Base-by-base conservation (phyloP, 805 yeast species). In the Teunomyces atbi region DNA sequence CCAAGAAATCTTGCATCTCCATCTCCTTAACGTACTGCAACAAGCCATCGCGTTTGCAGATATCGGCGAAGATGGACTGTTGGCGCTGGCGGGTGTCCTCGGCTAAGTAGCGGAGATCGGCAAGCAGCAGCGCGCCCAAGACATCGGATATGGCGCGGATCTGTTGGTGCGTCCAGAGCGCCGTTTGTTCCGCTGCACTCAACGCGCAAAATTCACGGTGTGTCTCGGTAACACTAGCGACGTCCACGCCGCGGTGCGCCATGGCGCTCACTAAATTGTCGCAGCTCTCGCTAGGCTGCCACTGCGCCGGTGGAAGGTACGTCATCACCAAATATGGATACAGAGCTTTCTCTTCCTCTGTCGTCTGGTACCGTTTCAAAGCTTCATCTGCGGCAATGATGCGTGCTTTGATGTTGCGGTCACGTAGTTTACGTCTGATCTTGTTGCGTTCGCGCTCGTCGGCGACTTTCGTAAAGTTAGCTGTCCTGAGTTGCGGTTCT, bases 361-460 rank as follows among this genome's bases (percentile, higher is more conserved):
- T 8, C 5, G 18, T 13, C 33, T 13, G 33, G 33, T 13, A 30
- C 33, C 33, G 33, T 13, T 18, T 19, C n/a, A 26, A 13, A 5
- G 15, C 20, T 20, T 28, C 26, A 5, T 39, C 42, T n/a, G 7
- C 7, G 12, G 42, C 33, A 6, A 39, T n/a, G 11, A 39, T 3
- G 6, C 33, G 30, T 1, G 76, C 78, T 42, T 76, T 65, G 37
- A 62, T 60, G 2, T 65, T 50, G 30, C 70, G 62, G 47, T 79
- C 81, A 33, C 78, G 68, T 2, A 60, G 56, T 45, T 68, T 68
- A 29, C 86, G 65, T 39, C 83, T 63, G 11, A 61, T 54, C 45
- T 71, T 65, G 36, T 74, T 77, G 39, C 76, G 68, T 45, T 71
- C 77, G 12, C 39, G 39, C 18, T 36, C 39, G 12, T 36, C 27